phyloP scores from a whole-genome alignment of 2,329 filamentous ascomycete species.

The Colletotrichum sp. region DNA sequence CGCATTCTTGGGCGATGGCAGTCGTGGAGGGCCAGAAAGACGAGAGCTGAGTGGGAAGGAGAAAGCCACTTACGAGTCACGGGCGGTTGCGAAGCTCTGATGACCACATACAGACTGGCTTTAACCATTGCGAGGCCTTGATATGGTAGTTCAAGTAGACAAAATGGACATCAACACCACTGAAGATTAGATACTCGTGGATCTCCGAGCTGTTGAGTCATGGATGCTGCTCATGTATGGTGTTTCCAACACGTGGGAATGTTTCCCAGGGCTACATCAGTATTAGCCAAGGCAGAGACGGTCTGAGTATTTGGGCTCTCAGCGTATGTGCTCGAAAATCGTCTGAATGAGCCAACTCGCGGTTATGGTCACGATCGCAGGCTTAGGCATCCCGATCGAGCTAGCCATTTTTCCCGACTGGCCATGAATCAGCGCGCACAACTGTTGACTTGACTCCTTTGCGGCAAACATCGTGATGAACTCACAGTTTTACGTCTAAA shows the following conservation, averaged over 20 bases:
- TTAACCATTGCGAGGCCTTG: background rate
- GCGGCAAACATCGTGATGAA: background rate
- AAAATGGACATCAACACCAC: background rate
- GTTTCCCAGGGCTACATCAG: fast-evolving
- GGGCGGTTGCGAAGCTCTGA: background rate
- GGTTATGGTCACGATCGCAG: background rate
- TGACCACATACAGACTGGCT: background rate
- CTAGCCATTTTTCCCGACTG: background rate
- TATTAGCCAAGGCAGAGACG: background rate
- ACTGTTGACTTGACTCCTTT: background rate
- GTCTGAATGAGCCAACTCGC: background rate
- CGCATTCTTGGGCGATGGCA: slow-evolving; percentile 31
- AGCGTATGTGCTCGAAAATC: background rate
- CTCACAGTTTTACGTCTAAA: background rate
- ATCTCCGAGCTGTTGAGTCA: background rate
- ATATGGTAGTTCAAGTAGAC: background rate
- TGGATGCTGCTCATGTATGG: no score
- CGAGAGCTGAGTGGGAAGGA: background rate
- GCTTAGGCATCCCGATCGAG: background rate
- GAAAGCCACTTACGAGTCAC: background rate
- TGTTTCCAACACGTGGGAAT: background rate
- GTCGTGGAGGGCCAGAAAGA: slow-evolving; percentile 29
- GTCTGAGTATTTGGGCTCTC: fast-evolving
- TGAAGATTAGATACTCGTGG: background rate
- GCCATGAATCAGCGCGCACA: background rate